Conservation (phyloP, 805 yeast species). For the Suhomyces sp. region DNA sequence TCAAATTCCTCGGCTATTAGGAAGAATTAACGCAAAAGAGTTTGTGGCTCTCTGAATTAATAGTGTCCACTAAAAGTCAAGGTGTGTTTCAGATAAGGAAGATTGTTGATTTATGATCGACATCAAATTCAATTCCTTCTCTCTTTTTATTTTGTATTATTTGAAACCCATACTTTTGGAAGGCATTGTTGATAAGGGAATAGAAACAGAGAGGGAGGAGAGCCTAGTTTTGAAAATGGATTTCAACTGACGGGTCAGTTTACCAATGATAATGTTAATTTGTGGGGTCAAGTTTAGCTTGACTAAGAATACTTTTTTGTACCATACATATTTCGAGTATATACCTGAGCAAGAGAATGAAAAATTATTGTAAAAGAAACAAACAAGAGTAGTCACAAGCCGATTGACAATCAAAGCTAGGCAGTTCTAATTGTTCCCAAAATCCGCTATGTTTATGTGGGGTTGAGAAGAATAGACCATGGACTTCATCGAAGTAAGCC, state of each 20-base stretch:
- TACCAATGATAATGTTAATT: neutral
- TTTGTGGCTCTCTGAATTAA: slow-evolving; percentile 9
- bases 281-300: neutral
- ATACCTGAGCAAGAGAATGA: neutral
- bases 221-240: neutral
- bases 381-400: neutral
- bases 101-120: slow-evolving; percentile 4
- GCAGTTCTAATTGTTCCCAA: neutral
- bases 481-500: neutral
- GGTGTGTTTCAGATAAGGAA: slow-evolving; percentile 4
- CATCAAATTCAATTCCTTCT: slow-evolving; percentile 3
- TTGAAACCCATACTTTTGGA: slow-evolving; percentile 3
- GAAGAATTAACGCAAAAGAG: slow-evolving; percentile 1
- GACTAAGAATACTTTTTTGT: neutral
- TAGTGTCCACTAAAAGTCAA: slow-evolving; percentile 1
- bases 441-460: neutral
- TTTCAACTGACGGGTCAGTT: neutral
- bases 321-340: neutral
- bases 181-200: slow-evolving; percentile 3
- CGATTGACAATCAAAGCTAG: neutral
- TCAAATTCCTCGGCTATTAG: neutral
- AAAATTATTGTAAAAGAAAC: neutral
- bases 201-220: slow-evolving; percentile 1
- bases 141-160: neutral
- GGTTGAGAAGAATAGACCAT: neutral